A percentile compares a stretch with the other conserved stretches of the same genome.
Evolutionary conservation across 2,329 filamentous ascomycete species (phyloP).

Genomic region (Tolypocladium tropicale): DNA sequence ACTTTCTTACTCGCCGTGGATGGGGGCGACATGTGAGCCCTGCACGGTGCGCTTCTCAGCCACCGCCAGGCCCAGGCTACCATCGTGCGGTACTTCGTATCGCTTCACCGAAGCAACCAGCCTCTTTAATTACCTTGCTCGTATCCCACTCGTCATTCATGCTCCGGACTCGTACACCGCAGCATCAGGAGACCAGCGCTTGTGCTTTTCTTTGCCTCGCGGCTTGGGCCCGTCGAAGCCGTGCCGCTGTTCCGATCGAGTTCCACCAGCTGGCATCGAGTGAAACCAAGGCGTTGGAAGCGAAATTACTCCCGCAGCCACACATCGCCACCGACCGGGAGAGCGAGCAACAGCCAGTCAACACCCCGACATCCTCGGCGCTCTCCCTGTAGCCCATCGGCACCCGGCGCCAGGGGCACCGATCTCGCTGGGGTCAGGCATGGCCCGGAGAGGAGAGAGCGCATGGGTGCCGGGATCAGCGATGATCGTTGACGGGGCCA

Average conservation of each 20-base stretch:
- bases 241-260: not conserved
- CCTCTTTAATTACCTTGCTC: too few species aligned
- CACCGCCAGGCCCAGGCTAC: not conserved
- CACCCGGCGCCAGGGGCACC: not conserved
- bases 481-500: not conserved
- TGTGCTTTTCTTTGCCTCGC: too few species aligned
- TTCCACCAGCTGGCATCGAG: not conserved
- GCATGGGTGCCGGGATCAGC: not conserved
- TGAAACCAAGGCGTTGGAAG: not conserved
- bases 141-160: too few species aligned
- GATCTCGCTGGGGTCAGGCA: not conserved
- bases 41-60: not conserved
- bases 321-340: not conserved
- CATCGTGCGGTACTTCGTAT: too few species aligned
- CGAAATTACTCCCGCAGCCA: not conserved
- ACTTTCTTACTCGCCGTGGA: not conserved
- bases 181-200: too few species aligned
- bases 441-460: not conserved
- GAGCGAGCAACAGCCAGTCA: too few species aligned
- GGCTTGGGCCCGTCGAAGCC: not conserved
- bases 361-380: not conserved
- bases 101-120: not conserved
- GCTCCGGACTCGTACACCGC: too few species aligned
- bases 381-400: not conserved
- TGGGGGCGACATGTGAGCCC: not conserved